Base-by-base conservation (phyloP, 2,329 filamentous ascomycete species). In the Exophiala sideris region DNA sequence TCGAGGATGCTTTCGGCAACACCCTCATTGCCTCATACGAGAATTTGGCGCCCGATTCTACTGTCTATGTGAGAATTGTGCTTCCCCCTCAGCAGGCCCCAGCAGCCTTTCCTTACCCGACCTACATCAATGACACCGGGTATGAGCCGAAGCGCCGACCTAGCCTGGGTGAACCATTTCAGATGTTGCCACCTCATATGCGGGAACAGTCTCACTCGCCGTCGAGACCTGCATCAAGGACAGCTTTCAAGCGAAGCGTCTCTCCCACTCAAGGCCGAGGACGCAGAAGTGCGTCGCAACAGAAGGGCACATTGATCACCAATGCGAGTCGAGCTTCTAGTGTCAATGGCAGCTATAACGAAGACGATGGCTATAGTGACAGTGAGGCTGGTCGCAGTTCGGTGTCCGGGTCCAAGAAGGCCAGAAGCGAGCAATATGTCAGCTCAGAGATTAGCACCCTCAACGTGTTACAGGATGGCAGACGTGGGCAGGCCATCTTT, bases 391-490 rank as follows among this genome's bases (percentile, higher is more conserved):
- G 86, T 24, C 82, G 88, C 58, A 87, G 84, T 62, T 91, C 89
- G 51, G 80, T 87, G 46, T 78, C 79, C 12, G 81, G 81, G 62
- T 87, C 87, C 55, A 86, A 88, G 66, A 88, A 88, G 70, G 83
- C 81, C 64, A 91, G 89, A 71, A 84, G 79, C 61, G 91, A 96
- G 66, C 87, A 90, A 61, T 83, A 96, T 66, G 91, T 89, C 45
- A 96, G 90, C 69, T 95, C 94, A 12, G 94, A 99, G 65, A 99
- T 99, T 68, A 97, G 92, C 70, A 84, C 96, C 64, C 91, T 96
- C 65, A 99, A 99, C 70, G 97, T 99, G 71, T 88, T 99, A 58
- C 92, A 97, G 73, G 94, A 95, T 68, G 91, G 92, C 63, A 87
- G 94, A 72, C 86, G 94, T 69, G 96, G 97, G 79, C 85, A 91